phyloP scores from a whole-genome alignment of 2,329 filamentous ascomycete species.

The Dothideomycetidae sp. region DNA sequence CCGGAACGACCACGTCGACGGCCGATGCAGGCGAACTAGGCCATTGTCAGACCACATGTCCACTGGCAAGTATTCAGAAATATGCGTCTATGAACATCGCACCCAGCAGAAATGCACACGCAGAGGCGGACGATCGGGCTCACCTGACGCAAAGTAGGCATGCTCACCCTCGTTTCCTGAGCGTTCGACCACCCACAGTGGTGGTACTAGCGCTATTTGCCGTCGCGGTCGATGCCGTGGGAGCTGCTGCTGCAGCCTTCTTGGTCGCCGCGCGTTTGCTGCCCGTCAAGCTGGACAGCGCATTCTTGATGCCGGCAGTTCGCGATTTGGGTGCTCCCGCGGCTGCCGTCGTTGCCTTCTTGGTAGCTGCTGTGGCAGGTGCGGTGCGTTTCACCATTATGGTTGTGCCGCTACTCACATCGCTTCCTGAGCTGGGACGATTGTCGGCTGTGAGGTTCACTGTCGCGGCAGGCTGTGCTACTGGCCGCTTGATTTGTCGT shows the following conservation, averaged over 20 bases:
- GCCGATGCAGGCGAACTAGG: background rate
- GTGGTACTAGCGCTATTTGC: slow-evolving; percentile 18
- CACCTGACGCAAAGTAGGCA: background rate
- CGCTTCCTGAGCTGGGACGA: slow-evolving; percentile 30
- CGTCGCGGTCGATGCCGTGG: slow-evolving; percentile 19
- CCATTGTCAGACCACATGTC: background rate
- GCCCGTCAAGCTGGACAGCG: slow-evolving; percentile 37
- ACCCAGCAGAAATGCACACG: no score
- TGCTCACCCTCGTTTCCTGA: slow-evolving; percentile 10
- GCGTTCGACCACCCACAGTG: slow-evolving; percentile 9
- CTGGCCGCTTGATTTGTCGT: slow-evolving; percentile 40
- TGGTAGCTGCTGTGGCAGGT: slow-evolving; percentile 14
- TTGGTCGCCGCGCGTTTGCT: slow-evolving; percentile 33
- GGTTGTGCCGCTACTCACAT: slow-evolving; percentile 48
- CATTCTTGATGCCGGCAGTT: slow-evolving; percentile 40
- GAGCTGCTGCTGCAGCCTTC: slow-evolving; percentile 27
- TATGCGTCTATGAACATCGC: no score
- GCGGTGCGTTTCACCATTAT: slow-evolving; percentile 41
- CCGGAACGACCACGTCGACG: no score
- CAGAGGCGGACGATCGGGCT: background rate
- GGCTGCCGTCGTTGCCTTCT: slow-evolving; percentile 10
- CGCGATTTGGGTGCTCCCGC: slow-evolving; percentile 6
- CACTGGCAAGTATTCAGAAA: no score
- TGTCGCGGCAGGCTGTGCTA: slow-evolving; percentile 25
- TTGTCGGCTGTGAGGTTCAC: slow-evolving; percentile 14